Base-by-base conservation (phyloP, 2,329 filamentous ascomycete genomes). In the Cladosporium oxysporum region DNA sequence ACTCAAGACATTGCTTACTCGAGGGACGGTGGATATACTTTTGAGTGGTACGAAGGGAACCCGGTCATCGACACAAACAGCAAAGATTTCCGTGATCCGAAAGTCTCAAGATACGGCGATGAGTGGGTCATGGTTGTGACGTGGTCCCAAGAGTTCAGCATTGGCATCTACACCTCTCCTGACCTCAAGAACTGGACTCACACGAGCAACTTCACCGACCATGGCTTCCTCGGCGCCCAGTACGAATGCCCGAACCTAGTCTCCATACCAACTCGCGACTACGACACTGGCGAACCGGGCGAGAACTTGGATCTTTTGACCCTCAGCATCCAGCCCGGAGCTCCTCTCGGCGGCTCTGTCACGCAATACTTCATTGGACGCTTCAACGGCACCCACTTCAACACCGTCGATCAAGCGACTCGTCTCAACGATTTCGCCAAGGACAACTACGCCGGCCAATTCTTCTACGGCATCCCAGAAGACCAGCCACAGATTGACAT, bases 211-310 rank as follows among this genome's bases (percentile, higher is more conserved):
- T 88, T 88, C 71, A 81, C 83, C 2, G 74, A 80, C 66, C 74
- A 80, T 53, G 83, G 82, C 16, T 76, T 85, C 2, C 78, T 83
- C 7, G 86, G 82, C 8, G 70, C 82, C 1, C 84, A 88, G 70
- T 88, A 86, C 70, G 87, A 89, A 73, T 88, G 86, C 58, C 87
- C 87, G 0, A 88, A 88, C 69, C 72, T 89, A 52, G 81, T 88
- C 2, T 76, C 79, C 29, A 82, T 89, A 57, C 84, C 83, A 0
- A 78, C 85, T 12, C 69, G 76, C 7, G 78, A 69, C 69, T 78
- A 58, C 4, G 78, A 80, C 50, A 63, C 61, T 4, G 61, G 61
- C 35, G 62, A 60, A 33, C 55, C 59, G 2, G 78, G 80, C 50
- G 74, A 79, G 26, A 74, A 72, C 26, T 75, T 73, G 61, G 79